Base-by-base conservation (phyloP, 2,329 filamentous ascomycete species). In the Beauveria scarabaeidicola region DNA sequence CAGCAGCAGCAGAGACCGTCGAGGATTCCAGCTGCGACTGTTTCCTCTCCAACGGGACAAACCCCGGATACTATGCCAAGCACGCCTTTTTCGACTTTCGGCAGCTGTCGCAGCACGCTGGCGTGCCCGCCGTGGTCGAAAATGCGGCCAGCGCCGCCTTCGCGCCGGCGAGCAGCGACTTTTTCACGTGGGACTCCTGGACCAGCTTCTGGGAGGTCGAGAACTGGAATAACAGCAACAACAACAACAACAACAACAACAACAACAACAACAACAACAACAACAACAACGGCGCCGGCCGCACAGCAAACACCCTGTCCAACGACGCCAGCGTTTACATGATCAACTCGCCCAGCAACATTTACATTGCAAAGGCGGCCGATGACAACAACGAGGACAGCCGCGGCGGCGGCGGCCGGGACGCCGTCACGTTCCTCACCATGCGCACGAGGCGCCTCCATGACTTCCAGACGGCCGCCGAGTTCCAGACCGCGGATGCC, bases 31-130 rank as follows among this genome's bases (percentile, higher is more conserved):
- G 69, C 46, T 82, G 80, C 67, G 70, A 72, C 59, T 81, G 80
- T 66, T 82, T 74, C 64, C 66, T 77, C 53, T 79, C 75, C 64
- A 80, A 81, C 63, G 76, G 72, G 48, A 75, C 73, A 13, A 71
- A 70, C 47, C 66, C 72, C 25, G 66, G 67, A 46, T 81, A 75
- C 69, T 81, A 77, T 64, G 68, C 71, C 19, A 68, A 71, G 19
- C 80, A 79, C 66, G 65, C 68, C 41, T 81, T 82, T 69, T 79
- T 77, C 63, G 79, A 82, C 67, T 82, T 80, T 63, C 71, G 79
- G 50, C 69, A 68, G 43, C 73, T 79, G 21, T 46, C 67, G 2
- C 64, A 76, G 25, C 74, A 77, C 58, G 76, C 74, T 3, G 36
- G 47, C 50, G 69, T 74, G 9, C 73, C 76, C 1, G 54, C 65